phyloP scores from a whole-genome alignment of 495 filamentous ascomycete species.

The Tetracladium setigerum region DNA sequence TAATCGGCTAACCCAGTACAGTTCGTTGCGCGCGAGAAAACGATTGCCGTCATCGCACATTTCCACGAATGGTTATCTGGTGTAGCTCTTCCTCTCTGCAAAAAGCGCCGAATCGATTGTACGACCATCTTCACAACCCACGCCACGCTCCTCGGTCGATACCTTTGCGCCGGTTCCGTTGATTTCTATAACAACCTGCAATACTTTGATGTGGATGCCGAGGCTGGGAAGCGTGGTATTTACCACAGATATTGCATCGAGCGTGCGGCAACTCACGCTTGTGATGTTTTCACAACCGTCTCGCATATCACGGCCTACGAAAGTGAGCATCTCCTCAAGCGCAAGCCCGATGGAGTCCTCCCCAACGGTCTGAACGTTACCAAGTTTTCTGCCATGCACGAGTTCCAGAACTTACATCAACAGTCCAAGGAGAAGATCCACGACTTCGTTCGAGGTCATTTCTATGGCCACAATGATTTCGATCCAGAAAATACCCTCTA shows the following conservation, averaged over 20 bases:
- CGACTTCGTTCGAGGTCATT: slow-evolving; percentile 96
- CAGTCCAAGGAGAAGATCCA: slow-evolving; percentile 96
- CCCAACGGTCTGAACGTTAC: slow-evolving; percentile 97
- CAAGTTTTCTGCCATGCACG: slow-evolving; percentile 97
- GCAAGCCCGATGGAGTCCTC: slow-evolving; percentile 92
- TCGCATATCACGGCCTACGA: slow-evolving; percentile 98
- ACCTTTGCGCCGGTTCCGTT: slow-evolving; percentile 93
- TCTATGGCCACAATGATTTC: slow-evolving; percentile 97
- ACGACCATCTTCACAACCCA: slow-evolving; percentile 99
- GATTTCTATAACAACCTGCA: slow-evolving; percentile 99
- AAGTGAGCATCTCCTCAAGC: slow-evolving; percentile 93
- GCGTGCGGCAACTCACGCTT: slow-evolving; percentile 79
- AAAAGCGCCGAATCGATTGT: slow-evolving; percentile 89
- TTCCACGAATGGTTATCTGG: slow-evolving; percentile 99
- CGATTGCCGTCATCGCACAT: slow-evolving; percentile 86
- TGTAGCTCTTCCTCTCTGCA: slow-evolving; percentile 87
- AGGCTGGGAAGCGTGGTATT: slow-evolving; percentile 95
- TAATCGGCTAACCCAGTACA: slow-evolving; percentile 27
- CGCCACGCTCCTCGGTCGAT: slow-evolving; percentile 87
- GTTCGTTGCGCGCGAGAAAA: slow-evolving; percentile 90
- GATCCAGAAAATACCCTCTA: slow-evolving; percentile 96
- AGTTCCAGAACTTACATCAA: slow-evolving; percentile 97
- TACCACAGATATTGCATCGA: slow-evolving; percentile 99
- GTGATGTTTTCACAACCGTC: slow-evolving; percentile 97
- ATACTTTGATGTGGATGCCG: slow-evolving; percentile 91